Conservation (phyloP, 306 rosid genomes). For the Prunus dulcis region DNA sequence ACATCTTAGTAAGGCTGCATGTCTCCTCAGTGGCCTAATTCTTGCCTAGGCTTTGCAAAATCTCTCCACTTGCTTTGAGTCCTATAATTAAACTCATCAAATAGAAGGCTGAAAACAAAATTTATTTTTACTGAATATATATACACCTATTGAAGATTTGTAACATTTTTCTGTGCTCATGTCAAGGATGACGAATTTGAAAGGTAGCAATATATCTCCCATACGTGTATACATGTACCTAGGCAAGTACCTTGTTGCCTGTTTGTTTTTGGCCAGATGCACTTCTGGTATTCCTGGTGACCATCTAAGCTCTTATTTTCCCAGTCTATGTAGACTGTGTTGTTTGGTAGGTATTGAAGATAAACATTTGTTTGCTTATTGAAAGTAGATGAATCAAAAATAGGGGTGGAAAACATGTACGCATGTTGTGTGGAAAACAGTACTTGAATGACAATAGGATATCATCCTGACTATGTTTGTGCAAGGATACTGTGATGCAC, state of each 20-base stretch:
- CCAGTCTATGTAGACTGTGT: not conserved
- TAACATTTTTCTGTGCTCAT: no score
- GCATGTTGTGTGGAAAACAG: not conserved
- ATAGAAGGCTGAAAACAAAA: no score
- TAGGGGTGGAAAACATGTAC: not conserved
- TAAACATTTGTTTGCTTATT: not conserved
- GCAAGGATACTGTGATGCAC: not conserved
- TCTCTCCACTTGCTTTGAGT: not conserved
- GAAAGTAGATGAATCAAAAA: not conserved
- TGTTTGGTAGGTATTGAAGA: not conserved
- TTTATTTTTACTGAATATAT: no score
- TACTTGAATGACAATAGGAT: not conserved
- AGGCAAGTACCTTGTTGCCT: not conserved
- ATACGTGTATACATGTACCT: not conserved
- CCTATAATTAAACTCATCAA: no score
- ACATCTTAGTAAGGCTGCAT: not conserved
- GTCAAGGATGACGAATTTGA: not conserved
- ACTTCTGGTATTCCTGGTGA: no score
- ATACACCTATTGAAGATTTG: no score
- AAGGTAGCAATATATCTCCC: not conserved
- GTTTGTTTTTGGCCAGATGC: no score
- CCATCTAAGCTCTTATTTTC: not conserved
- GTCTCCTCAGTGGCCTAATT: no score
- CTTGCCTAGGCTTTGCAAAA: no score
- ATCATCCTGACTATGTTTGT: not conserved